A percentile compares a stretch with the other conserved stretches of the same genome.
These are phyloP conservation scores for Chalaropsis ovoidea DNA, from an alignment of 2,329 filamentous ascomycete genomes.

Conservation along the genomic window DNA sequence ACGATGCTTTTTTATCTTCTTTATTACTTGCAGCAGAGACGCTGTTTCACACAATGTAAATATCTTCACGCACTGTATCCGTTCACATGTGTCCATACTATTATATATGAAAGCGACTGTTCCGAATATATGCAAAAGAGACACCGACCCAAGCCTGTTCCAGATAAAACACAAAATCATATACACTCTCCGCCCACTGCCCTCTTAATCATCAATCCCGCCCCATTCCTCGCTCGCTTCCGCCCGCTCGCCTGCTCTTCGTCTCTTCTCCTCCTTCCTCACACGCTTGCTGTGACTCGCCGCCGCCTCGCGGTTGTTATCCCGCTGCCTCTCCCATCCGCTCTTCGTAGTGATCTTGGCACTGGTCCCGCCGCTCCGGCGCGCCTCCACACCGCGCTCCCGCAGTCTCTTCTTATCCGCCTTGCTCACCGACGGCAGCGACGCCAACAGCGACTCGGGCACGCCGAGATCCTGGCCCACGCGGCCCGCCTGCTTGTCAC, in stretches of 20 bases:
- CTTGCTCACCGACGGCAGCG: conserved; percentile 74
- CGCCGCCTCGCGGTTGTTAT: conserved; percentile 56
- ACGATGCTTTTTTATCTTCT: not conserved
- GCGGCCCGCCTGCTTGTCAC: conserved; percentile 59
- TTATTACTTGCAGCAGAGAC: not conserved
- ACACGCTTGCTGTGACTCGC: conserved; percentile 52
- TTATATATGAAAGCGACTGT: not conserved
- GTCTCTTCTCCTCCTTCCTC: conserved; percentile 33
- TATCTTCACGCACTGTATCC: not conserved
- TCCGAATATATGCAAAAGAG: not conserved
- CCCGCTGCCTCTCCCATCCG: conserved; percentile 59
- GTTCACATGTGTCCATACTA: not conserved
- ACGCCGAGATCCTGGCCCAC: conserved; percentile 48
- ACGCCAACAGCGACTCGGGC: conserved; percentile 79
- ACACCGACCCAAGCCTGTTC: not conserved
- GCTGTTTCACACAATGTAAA: not conserved
- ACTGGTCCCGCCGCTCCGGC: conserved; percentile 39
- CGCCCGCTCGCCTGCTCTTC: conserved; percentile 27
- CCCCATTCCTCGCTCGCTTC: conserved; percentile 36
- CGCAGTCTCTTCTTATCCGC: conserved; percentile 74
- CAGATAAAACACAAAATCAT: not conserved
- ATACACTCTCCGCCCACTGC: not conserved
- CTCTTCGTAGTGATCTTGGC: conserved; percentile 75
- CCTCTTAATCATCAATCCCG: conserved; percentile 37
- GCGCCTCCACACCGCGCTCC: conserved; percentile 66